Evolutionary conservation across 2,329 filamentous ascomycete species (phyloP).

Genomic region (Lasiodiplodia sp.): DNA sequence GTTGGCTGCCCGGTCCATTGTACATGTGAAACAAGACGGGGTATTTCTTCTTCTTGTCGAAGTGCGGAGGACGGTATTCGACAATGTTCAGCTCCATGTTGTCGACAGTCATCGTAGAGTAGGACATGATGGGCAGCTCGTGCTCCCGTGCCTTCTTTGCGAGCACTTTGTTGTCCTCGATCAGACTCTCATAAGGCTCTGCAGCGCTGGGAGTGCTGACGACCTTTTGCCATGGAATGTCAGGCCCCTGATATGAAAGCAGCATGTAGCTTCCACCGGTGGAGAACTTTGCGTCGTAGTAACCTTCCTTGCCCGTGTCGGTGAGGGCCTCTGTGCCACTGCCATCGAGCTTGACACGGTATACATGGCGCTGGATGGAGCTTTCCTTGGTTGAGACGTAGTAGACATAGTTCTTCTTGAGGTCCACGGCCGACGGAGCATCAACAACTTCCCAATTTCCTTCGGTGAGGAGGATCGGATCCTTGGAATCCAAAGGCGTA

Average conservation of each 20-base stretch:
- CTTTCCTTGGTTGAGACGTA: slow-evolving; percentile 87
- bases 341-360: slow-evolving; percentile 86
- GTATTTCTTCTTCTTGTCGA: slow-evolving; percentile 82
- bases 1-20: slow-evolving; percentile 91
- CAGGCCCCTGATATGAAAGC: slow-evolving; percentile 83
- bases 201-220: slow-evolving; percentile 79
- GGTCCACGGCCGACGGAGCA: slow-evolving; percentile 83
- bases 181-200: slow-evolving; percentile 68
- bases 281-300: slow-evolving; percentile 86
- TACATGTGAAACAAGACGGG: slow-evolving; percentile 96
- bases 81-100: slow-evolving; percentile 76
- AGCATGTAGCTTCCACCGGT: slow-evolving; percentile 80
- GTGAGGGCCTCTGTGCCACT: slow-evolving; percentile 76
- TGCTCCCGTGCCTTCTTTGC: slow-evolving; percentile 74
- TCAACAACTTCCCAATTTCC: slow-evolving; percentile 92
- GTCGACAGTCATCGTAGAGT: slow-evolving; percentile 84
- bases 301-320: slow-evolving; percentile 75
- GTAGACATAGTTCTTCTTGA: slow-evolving; percentile 87
- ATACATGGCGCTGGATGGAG: slow-evolving; percentile 89
- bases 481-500: slow-evolving; percentile 79
- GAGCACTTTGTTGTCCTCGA: slow-evolving; percentile 81
- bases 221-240: slow-evolving; percentile 89
- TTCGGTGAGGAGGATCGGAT: slow-evolving; percentile 85
- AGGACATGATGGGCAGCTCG: slow-evolving; percentile 82
- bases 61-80: slow-evolving; percentile 89